These are phyloP conservation scores for Aureobasidium zeae DNA, from an alignment of 2,329 filamentous ascomycete genomes.

Conservation along the genomic window DNA sequence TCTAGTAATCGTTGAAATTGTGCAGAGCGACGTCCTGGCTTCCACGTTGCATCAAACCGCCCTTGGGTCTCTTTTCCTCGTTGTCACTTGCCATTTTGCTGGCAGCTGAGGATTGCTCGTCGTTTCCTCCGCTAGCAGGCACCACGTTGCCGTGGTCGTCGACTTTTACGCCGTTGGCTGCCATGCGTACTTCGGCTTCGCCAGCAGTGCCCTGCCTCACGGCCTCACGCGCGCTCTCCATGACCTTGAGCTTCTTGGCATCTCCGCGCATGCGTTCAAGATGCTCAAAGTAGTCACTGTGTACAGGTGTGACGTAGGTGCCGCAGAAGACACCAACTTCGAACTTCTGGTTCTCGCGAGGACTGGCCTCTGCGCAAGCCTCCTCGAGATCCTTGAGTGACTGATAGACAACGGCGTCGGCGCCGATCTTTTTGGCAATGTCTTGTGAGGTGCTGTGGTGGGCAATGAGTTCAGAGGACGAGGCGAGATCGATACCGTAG, in stretches of 20 bases:
- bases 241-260: conserved; percentile 56
- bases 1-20: conserved; percentile 38
- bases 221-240: conserved; percentile 55
- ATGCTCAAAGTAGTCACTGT: conserved; percentile 72
- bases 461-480: conserved; percentile 60
- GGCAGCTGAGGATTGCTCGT: conserved; percentile 11
- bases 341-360: conserved; percentile 55
- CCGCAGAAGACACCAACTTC: conserved; percentile 91
- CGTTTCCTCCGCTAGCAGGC: conserved; percentile 33
- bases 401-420: conserved; percentile 69
- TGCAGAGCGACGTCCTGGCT: conserved; percentile 54
- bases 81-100: conserved; percentile 20
- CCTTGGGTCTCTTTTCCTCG: conserved; percentile 24
- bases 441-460: conserved; percentile 53
- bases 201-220: conserved; percentile 55
- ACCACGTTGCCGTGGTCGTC: conserved; percentile 49
- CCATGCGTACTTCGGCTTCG: conserved; percentile 52
- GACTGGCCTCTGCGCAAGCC: conserved; percentile 64
- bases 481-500: conserved; percentile 70
- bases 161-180: conserved; percentile 52
- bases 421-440: conserved; percentile 60
- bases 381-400: conserved; percentile 68
- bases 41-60: conserved; percentile 22
- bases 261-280: conserved; percentile 63
- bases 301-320: conserved; percentile 72